Base-by-base conservation (phyloP, 345 rosid genomes). In the Viola odorata region DNA sequence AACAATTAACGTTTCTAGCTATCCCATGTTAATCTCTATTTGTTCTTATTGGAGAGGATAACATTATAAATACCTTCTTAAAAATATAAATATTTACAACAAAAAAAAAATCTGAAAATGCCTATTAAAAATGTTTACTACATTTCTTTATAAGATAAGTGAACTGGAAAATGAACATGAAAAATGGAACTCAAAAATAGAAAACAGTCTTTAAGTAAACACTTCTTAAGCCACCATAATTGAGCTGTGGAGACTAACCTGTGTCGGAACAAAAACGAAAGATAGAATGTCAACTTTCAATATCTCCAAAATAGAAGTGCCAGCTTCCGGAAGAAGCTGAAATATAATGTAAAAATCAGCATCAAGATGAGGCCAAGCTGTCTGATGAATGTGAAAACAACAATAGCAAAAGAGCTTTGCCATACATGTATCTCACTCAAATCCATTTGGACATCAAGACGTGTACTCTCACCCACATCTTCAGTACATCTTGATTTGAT, bases 391-490 rank as follows among this genome's bases (percentile, higher is more conserved):
- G 12, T 50, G 17, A 61, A 66, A 54, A 56, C 67, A 53, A 55
- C 55, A 71, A 65, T 41, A 64, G 39, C 39, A 45, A 60, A 67
- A 65, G 48, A 70, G 57, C 72, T 73, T 67, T 53, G 50, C 47
- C 71, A 64, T 94, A 94, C 99, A 85, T 94, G 91, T 77, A 94
- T 88, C 83, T 90, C 99, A 74, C 91, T 84, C 63, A 88, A 79
- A 73, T 94, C 99, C 81, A 90, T 53, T 69, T 86, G 95, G 74
- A 90, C 66, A 69, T 94, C 99, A 68, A 94, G 83, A 58, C 97
- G 95, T 57, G 91, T 84, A 65, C 88, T 83, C 78, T 90, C 97
- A 69, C 96, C 98, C 51, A 79, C 77, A 80, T 94, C 99, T 83
- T 94, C 99, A 59, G 50, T 67, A 53, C 82, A 81, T 57, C 72